Evolutionary conservation across 176 grass and related monocot genomes (phyloP), one percentile per base, ranked within the genome.

Genomic region (Eleusine indica): DNA sequence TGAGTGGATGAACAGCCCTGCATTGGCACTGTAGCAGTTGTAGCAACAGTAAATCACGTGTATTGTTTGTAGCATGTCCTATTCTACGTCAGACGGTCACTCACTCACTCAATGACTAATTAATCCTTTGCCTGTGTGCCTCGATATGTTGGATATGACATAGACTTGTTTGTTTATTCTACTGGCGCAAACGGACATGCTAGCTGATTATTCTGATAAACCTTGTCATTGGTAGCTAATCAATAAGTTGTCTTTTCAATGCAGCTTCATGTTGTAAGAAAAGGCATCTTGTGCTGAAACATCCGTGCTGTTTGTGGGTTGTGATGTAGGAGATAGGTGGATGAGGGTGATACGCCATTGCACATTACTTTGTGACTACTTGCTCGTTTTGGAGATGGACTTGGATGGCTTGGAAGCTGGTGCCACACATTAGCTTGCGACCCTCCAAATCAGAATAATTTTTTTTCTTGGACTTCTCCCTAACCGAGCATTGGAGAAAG

Each of bases 401-500:
- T 47, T 54, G 19, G 46, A 71, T 69, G 72, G 10, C 16, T 30
- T 44, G 14, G 5, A 43, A 17, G 61, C 35, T 42, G 39, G 78
- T 64, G 79, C 60, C 22, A 74, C 53, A 47, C 58, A 19, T 86
- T 57, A 58, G 69, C 78, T 32, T 66, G 19, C 43, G 11, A 66
- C 42, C 80, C 73, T 65, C 52, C 19, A 28, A 19, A 76, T 83
- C 86, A 75, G 51, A 79, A 67, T 68, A 74, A 11, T 42, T 87
- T 87, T 65, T 87, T 64, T 90, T 80, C 61, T 38, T 49, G 71
- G 70, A 70, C 35, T 75, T 75, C 29, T 83, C 69, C 75, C 69
- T 87, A 75, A 83, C 74, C n/a, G 72, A 83, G 49, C 83, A 68
- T 83, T 64, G 74, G n/a, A 86, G 66, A 65, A 72, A 77, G 73